Base-by-base conservation (phyloP, 345 rosid genomes). In the Arabidopsis suecica region DNA sequence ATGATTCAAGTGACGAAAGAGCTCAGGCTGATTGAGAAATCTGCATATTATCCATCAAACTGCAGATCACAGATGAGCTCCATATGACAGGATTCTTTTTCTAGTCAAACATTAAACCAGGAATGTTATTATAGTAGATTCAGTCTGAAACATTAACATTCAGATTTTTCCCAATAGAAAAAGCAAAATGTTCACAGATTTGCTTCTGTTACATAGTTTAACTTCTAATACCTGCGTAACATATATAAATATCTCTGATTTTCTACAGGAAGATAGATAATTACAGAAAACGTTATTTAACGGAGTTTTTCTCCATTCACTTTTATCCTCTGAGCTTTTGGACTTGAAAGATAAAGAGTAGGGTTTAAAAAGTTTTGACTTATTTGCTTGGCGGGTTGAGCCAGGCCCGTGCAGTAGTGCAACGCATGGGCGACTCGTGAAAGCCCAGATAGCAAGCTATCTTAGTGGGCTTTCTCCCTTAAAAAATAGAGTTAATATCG, bases 1-100 rank as follows among this genome's bases (percentile, higher is more conserved):
- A 76, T 76, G 61, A 32, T 75, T 7, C 48, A 68, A 41, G 80
- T 63, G 65, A 65, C 65, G 3, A 62, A 62, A 47, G 75, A 61
- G 53, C 80, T 69, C 25, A 69, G 34, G 1, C 12, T 18, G 14
- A 62, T 62, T 53, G 71, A 65, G 50, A 74, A 65, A 51, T 72
- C 61, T 50, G 41, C 33, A 61, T 11, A 4, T 13, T 42, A 62
- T 13, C 51, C 3, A 10, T 22, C 20, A 40, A 4, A 28, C 54
- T 1, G 7, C 33, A 69, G 41, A 1, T 16, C 18, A 16, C 62
- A 18, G 14, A 18, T 45, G 55, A 45, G 32, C 56, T 44, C 23
- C 66, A 12, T 61, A 7, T 11, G 8, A 36, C 36, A 41, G 1
- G 1, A 5, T 14, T 44, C 37, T 0, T 28, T 14, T 63, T 63